Percentiles rank a stretch among this genome's conserved stretches.
Conservation (phyloP, 1,284 basidiomycete species). For the Earliella scabrosa region DNA sequence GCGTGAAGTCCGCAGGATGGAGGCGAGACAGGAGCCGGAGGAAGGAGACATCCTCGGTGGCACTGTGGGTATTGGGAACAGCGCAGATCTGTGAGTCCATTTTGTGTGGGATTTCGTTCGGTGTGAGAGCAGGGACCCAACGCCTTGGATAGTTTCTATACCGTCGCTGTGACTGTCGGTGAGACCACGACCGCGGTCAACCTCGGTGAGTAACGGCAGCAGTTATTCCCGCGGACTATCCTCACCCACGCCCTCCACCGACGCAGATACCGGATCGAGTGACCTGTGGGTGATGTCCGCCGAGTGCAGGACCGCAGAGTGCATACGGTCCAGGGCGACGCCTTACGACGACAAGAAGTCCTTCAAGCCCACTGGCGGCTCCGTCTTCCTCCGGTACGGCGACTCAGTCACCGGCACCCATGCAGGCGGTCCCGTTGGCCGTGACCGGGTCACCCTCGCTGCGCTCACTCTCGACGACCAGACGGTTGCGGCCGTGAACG, state of each 20-base stretch:
- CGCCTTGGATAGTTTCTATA: constrained; percentile 28
- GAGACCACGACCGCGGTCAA: constrained; percentile 33
- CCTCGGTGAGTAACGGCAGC: constrained; percentile 33
- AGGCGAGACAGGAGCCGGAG: neutral
- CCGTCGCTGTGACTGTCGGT: constrained; percentile 34
- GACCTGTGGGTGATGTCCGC: constrained; percentile 38
- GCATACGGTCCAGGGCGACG: constrained; percentile 24
- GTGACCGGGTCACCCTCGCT: constrained; percentile 41
- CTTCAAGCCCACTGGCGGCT: constrained; percentile 33
- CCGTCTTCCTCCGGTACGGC: constrained; percentile 38
- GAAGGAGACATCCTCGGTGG: constrained; percentile 24
- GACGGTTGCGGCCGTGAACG: constrained; percentile 39
- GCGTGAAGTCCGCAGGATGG: constrained; percentile 3
- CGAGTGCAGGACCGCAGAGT: constrained; percentile 28
- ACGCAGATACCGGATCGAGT: constrained; percentile 38
- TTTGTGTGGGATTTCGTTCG: neutral
- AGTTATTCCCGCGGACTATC: too few relatives aligned
- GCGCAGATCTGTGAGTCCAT: constrained; percentile 32
- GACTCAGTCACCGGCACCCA: constrained; percentile 43
- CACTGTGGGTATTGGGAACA: constrained; percentile 30
- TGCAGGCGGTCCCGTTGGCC: constrained; percentile 40
- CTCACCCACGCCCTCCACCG: neutral
- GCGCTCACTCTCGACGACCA: constrained; percentile 40
- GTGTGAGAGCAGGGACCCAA: neutral
- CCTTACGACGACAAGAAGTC: constrained; percentile 32